These are phyloP conservation scores for Panus rudis DNA, from an alignment of 768 basidiomycete species.

Conservation along the genomic window DNA sequence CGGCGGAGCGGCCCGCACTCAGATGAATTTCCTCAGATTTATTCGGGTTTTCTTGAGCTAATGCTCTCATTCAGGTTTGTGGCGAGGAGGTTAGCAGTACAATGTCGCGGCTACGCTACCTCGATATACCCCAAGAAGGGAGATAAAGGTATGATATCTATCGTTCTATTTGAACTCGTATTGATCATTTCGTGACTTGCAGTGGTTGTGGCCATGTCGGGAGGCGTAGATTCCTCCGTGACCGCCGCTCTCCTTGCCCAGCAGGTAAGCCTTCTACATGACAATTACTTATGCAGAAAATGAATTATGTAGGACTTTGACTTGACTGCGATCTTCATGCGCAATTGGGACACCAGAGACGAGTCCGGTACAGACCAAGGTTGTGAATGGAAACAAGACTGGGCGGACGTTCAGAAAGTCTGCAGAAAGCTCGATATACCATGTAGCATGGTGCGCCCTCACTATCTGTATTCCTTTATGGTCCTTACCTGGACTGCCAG, in stretches of 20 bases:
- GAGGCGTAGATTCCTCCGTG: slow-evolving; percentile 93
- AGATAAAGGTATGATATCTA: slow-evolving; percentile 18
- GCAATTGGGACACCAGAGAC: slow-evolving; percentile 90
- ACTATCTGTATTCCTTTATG: background rate
- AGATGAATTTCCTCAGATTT: background rate
- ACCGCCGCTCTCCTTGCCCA: slow-evolving; percentile 70
- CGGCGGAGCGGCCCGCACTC: background rate
- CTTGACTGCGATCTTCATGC: slow-evolving; percentile 88
- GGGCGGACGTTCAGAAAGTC: slow-evolving; percentile 82
- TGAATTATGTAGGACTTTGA: slow-evolving; percentile 54
- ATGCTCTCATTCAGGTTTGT: slow-evolving; percentile 8
- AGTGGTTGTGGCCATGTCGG: slow-evolving; percentile 94
- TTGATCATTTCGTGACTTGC: background rate
- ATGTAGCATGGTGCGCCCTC: slow-evolving; percentile 52
- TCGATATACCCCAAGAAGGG: slow-evolving; percentile 20
- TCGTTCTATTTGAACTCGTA: background rate
- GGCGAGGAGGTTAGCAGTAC: slow-evolving; percentile 1
- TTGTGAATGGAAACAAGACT: slow-evolving; percentile 95
- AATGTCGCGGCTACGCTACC: slow-evolving; percentile 7
- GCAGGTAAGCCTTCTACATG: slow-evolving; percentile 34
- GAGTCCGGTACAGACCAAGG: slow-evolving; percentile 73
- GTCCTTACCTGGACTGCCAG: slow-evolving; percentile 28
- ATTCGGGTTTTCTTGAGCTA: background rate
- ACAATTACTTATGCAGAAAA: too few species aligned
- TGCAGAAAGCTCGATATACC: slow-evolving; percentile 68